phyloP scores from a whole-genome alignment of 495 filamentous ascomycete species.

The Cryomyces minteri region DNA sequence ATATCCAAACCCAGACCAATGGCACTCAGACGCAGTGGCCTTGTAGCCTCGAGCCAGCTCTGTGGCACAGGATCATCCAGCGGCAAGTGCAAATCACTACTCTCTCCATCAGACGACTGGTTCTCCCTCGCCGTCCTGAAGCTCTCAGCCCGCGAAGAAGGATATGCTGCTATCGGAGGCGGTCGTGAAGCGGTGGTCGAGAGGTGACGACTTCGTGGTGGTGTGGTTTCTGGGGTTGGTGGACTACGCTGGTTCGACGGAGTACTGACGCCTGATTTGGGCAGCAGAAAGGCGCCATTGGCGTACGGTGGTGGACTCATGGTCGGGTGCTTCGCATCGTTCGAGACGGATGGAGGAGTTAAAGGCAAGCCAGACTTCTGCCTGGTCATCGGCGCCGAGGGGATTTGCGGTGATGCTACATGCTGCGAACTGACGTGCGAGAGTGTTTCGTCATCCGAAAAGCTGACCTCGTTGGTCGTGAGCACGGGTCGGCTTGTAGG shows the following conservation, averaged over 20 bases:
- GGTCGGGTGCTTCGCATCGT: background rate
- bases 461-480: background rate
- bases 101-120: background rate
- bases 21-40: background rate
- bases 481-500: background rate
- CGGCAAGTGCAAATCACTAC: conserved; percentile 3
- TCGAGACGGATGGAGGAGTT: conserved; percentile 8
- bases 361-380: conserved; percentile 5
- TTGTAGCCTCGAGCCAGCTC: background rate
- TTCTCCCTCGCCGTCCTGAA: conserved; percentile 21
- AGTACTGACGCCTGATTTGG: conserved; percentile 13
- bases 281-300: too few species aligned
- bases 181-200: conserved; percentile 8
- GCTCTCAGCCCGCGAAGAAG: conserved; percentile 19
- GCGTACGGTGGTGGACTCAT: background rate
- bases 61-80: conserved; percentile 4
- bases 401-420: background rate
- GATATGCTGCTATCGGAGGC: conserved; percentile 3
- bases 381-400: background rate
- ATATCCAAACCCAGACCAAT: conserved; percentile 8
- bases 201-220: conserved; percentile 13
- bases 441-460: background rate
- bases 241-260: conserved; percentile 16
- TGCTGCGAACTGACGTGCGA: background rate
- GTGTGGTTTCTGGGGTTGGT: conserved; percentile 20